Base-by-base conservation (phyloP, 2,329 filamentous ascomycete genomes). In the Cercospora berteroae region DNA sequence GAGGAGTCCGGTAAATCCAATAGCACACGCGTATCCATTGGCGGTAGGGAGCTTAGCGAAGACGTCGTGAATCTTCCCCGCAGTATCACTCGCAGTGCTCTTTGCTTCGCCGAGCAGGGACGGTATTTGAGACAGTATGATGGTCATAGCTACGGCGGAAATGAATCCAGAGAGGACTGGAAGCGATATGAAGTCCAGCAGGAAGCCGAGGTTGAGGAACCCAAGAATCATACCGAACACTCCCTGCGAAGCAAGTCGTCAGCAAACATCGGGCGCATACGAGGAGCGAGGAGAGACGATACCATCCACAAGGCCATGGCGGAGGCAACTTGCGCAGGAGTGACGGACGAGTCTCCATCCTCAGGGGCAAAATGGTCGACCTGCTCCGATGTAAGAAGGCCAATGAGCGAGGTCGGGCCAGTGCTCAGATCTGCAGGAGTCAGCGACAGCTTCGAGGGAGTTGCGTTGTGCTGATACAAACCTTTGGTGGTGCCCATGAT, bases 111-210 rank as follows among this genome's bases (percentile, higher is more conserved):
- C 88, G 1, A 90, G 83, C 0, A 90, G 82, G 1, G 85, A 85
- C 3, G 83, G 85, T 65, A 90, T 83, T 74, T 90, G 88, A n/a
- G 86, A 87, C 60, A 89, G 83, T 23, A 86, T 84, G 73, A 90
- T 90, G 31, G 87, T 88, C 58, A 90, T 85, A 25, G 87, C 88
- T 1, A 88, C 87, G 1, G 88, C 87, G 0, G 87, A 88, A 71
- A 90, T 88, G 78, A 89, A 90, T 4, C 88, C 88, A 6, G 82
- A 87, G 0, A 90, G 81, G 1, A 90, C 86, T 0, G 88, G 88
- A 1, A 88, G 82, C 0, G 88, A 89, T 70, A 90, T 86, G 71
- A 89, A 90, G 67, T 90, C 87, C 20, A 90, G 81, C 25, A 72
- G 58, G 42, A 72, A 72, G 2, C 68, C 68, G n/a, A 70, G 68